phyloP scores from a whole-genome alignment of 345 rosid genomes.

The Lagerstroemia speciosa region DNA sequence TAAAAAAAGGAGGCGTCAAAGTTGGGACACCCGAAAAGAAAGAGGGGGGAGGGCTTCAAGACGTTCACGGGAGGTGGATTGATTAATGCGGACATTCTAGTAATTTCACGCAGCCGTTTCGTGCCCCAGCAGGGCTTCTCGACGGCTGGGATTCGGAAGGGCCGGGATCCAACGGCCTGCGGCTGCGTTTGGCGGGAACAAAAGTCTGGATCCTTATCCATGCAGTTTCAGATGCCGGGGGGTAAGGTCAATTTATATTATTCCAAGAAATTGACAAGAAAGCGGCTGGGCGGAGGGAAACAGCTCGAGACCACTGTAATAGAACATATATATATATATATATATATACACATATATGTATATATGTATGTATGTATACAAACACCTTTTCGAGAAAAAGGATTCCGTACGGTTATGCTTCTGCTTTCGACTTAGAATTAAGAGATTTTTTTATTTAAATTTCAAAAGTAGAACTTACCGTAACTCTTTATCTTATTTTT shows the following conservation, averaged over 20 bases:
- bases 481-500: too few species aligned
- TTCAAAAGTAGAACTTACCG: too few species aligned
- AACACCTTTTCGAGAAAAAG: too few species aligned
- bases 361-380: too few species aligned
- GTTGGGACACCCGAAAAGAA: not conserved
- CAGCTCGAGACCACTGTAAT: not conserved
- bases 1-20: too few species aligned
- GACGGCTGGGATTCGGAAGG: not conserved
- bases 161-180: not conserved
- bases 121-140: not conserved
- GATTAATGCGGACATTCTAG: not conserved
- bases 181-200: not conserved
- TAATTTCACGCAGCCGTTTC: not conserved
- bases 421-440: too few species aligned
- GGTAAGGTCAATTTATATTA: not conserved
- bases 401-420: too few species aligned
- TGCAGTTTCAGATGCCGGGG: not conserved
- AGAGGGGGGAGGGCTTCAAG: not conserved
- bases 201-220: constrained; percentile 7
- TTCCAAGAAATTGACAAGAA: constrained; percentile 3
- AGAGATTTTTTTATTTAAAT: too few species aligned
- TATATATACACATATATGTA: too few species aligned
- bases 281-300: not conserved
- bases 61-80: constrained; percentile 3
- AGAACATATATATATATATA: not conserved